Evolutionary conservation across 2,329 filamentous ascomycete species (phyloP), one percentile per base, ranked within the genome.

Genomic region (Ascochyta rabiei): DNA sequence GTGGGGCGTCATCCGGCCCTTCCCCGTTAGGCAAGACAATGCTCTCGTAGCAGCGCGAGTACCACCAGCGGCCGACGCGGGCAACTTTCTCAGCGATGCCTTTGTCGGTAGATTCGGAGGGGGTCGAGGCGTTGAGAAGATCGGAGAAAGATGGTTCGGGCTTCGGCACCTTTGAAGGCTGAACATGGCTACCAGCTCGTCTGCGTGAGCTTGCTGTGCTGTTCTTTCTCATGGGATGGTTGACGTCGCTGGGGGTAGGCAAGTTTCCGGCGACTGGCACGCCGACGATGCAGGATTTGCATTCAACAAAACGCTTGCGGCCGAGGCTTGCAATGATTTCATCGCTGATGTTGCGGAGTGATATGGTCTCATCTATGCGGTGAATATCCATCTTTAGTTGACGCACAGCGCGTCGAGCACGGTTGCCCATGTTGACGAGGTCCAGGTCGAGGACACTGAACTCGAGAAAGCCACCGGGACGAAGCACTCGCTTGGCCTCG

Each of bases 11-110:
- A 23, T 63, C 69, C 6, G 67, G 62, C 26, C 72, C 71, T 45
- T 67, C 68, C 16, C 65, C 68, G 51, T 72, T 69, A 6, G 72
- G 69, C 4, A 80, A 64, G 8, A 87, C 80, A 4, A 84, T 81
- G 52, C 83, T 85, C 76, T 97, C 93, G 73, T 97, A 98, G 79
- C 93, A 97, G 47, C 89, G 86, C 9, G 86, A 90, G 76, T 96
- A 98, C 95, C 95, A 99, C 91, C 93, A 98, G 38, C 95, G 84
- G 2, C 92, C 93, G 10, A 98, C 93, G 59, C 87, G 89, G 15
- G 92, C 89, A 19, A 98, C 92, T 82, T 96, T 96, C 69, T 91
- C 93, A 13, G 91, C 91, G 69, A 98, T 96, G 62, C 86, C 88
- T 69, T 92, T 90, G 63, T 96, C 91, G 19, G 89, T 76, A 19